A percentile compares a stretch with the other conserved stretches of the same genome.
Conservation (phyloP, 176 grass and related monocot species). For the Zea luxurians region DNA sequence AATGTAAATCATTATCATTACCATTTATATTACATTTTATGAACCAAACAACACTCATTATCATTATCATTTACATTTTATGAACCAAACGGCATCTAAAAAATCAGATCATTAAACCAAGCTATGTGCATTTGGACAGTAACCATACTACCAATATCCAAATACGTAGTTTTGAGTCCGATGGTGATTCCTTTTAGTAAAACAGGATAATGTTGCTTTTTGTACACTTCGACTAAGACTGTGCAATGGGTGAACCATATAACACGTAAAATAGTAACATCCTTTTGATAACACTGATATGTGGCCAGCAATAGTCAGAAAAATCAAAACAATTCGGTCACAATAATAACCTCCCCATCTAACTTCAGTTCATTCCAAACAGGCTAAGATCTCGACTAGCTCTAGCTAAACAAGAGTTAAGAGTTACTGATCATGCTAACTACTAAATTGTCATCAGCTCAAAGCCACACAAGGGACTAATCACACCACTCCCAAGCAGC, state of each 20-base stretch:
- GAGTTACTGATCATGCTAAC: slow-evolving; percentile 28
- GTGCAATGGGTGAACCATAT: neutral
- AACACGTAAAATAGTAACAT: neutral
- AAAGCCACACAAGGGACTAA: neutral
- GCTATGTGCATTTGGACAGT: neutral
- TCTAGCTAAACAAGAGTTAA: slow-evolving; percentile 35
- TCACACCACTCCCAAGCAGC: slow-evolving; percentile 25
- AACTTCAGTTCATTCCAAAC: slow-evolving; percentile 10
- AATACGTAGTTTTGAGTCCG: neutral
- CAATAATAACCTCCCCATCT: neutral
- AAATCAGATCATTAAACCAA: neutral
- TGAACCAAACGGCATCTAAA: too few species aligned
- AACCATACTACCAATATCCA: neutral
- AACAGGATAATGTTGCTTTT: neutral
- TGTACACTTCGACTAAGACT: neutral
- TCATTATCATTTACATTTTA: too few species aligned
- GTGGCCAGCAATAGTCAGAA: neutral
- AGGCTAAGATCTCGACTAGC: slow-evolving; percentile 21
- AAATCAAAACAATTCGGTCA: neutral
- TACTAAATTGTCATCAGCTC: slow-evolving; percentile 28
- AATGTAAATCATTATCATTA: too few species aligned
- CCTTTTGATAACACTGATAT: neutral
- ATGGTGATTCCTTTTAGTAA: neutral
- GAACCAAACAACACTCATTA: too few species aligned
- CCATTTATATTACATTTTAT: too few species aligned